Conservation (phyloP, 805 yeast genomes). For the Lipomyces sp. region DNA sequence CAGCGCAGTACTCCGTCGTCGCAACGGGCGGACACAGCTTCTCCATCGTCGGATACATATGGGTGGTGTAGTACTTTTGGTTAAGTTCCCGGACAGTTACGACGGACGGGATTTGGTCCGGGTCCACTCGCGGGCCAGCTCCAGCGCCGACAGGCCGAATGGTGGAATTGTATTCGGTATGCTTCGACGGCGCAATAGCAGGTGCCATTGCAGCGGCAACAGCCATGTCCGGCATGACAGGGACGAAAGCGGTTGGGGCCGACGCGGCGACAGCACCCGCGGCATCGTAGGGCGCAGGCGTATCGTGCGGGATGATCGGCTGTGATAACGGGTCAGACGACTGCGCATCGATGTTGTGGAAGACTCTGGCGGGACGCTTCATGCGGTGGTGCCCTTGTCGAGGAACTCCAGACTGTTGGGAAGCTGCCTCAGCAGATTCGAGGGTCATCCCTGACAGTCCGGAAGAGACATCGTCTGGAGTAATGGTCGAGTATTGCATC, state of each 20-base stretch:
- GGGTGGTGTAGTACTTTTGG: conserved; percentile 46
- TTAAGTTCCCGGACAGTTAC: conserved; percentile 47
- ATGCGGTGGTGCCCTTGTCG: conserved; percentile 12
- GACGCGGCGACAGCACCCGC: conserved; percentile 7
- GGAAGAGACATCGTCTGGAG: conserved; percentile 24
- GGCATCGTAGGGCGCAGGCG: conserved; percentile 11
- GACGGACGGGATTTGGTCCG: conserved; percentile 46
- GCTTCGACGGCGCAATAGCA: neutral
- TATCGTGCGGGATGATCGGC: conserved; percentile 27
- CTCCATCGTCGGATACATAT: conserved; percentile 69
- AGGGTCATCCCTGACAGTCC: conserved; percentile 19
- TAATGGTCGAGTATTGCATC: conserved; percentile 22
- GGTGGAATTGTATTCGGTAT: conserved; percentile 20
- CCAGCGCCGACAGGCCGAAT: conserved; percentile 21
- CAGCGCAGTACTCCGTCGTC: conserved; percentile 66
- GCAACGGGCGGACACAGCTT: conserved; percentile 84
- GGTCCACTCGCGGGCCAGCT: conserved; percentile 34
- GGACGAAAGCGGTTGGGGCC: conserved; percentile 16
- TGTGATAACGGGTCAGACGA: conserved; percentile 24
- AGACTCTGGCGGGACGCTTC: conserved; percentile 34
- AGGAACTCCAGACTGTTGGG: conserved; percentile 23
- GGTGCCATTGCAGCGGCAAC: conserved; percentile 25
- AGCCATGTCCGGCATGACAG: conserved; percentile 8
- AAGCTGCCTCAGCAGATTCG: conserved; percentile 17
- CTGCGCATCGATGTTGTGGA: conserved; percentile 24